A percentile compares a stretch with the other conserved stretches of the same genome.
Conservation (phyloP, 176 grass and related monocot genomes). For the Carex littledalei region DNA sequence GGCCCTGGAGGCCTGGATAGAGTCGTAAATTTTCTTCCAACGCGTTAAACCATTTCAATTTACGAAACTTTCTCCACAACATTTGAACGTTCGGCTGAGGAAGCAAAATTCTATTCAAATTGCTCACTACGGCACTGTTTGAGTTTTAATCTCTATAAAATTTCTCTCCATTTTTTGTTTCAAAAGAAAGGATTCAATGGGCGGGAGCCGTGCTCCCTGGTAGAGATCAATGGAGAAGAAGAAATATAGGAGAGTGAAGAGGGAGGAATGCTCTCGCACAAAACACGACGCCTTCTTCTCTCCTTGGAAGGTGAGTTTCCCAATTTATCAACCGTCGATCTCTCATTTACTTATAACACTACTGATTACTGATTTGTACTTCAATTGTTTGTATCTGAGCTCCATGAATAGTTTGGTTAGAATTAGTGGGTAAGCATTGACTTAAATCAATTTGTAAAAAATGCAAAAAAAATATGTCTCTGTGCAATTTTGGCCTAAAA, state of each 20-base stretch:
- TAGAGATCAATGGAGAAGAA: conserved; percentile 19
- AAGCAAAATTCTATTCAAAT: not conserved
- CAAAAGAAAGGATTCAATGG: not conserved
- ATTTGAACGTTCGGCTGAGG: not conserved
- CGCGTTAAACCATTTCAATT: not conserved
- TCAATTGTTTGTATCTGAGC: not conserved
- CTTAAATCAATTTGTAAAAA: not conserved
- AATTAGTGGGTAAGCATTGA: not conserved
- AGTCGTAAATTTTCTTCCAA: no score
- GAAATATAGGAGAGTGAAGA: conserved; percentile 33
- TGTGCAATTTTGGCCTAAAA: not conserved
- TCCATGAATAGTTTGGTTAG: not conserved
- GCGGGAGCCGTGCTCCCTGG: not conserved
- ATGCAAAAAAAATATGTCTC: conserved; percentile 2
- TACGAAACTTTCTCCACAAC: not conserved
- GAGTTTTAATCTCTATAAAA: not conserved
- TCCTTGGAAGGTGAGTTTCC: conserved; percentile 43
- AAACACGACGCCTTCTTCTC: conserved; percentile 89
- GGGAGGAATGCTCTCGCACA: conserved; percentile 67
- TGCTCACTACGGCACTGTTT: not conserved
- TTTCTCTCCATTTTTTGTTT: not conserved
- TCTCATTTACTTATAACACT: not conserved
- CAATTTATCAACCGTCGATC: not conserved
- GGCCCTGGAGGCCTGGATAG: no score
- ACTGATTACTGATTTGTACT: not conserved